phyloP scores from a whole-genome alignment of 1,284 basidiomycete genomes.

The Gymnopus androsaceus region DNA sequence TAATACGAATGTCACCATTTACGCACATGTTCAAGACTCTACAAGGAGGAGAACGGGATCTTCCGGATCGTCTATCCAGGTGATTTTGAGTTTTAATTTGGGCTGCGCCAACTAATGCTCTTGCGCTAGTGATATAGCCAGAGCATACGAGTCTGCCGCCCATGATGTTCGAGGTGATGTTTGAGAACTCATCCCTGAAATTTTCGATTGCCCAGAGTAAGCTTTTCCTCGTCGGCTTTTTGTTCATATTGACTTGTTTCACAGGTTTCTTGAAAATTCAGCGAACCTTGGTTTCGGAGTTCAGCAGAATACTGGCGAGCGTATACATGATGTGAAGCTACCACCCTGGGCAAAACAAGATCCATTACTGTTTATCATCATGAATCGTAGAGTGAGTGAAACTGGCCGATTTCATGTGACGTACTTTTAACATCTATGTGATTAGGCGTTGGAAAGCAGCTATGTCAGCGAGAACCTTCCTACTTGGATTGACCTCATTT shows the following conservation, averaged over 20 bases:
- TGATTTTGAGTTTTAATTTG: constrained; percentile 28
- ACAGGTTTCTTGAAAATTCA: constrained; percentile 74
- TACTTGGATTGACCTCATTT: constrained; percentile 92
- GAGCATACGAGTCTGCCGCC: constrained; percentile 86
- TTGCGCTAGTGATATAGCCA: constrained; percentile 60
- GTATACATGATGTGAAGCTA: constrained; percentile 85
- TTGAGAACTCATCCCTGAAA: constrained; percentile 92
- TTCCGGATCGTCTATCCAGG: constrained; percentile 92
- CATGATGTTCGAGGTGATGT: constrained; percentile 90
- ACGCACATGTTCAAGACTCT: constrained; percentile 91
- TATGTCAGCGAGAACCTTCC: constrained; percentile 86
- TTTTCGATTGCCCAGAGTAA: constrained; percentile 83
- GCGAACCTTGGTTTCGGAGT: constrained; percentile 83
- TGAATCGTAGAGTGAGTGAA: constrained; percentile 70
- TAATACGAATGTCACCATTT: constrained; percentile 89
- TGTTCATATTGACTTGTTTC: constrained; percentile 10
- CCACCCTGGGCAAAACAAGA: constrained; percentile 91
- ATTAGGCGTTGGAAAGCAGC: constrained; percentile 85
- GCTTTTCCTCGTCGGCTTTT: neutral
- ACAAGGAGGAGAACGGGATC: constrained; percentile 93
- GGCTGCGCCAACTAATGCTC: neutral
- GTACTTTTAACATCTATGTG: neutral
- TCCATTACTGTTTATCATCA: constrained; percentile 79
- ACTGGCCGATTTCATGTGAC: neutral
- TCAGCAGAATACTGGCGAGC: constrained; percentile 80